Evolutionary conservation across 352 stramenopile species (phyloP), one percentile per base, ranked within the genome.

Genomic region (Pythium utonaiense): DNA sequence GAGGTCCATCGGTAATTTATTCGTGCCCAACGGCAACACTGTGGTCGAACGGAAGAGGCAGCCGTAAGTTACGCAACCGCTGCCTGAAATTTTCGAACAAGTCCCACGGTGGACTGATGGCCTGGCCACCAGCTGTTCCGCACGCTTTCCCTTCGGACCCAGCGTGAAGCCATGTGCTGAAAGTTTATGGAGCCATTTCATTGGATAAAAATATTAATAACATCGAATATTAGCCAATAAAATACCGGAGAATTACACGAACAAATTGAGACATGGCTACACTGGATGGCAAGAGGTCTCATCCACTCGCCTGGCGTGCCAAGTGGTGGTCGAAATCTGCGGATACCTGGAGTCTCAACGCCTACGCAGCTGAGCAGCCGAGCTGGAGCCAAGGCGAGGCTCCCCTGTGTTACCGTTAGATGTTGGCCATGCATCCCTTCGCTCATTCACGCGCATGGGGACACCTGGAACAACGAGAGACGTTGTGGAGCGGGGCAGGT

Each of bases 21-120:
- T 28, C 28, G 13, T 14, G 17, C 13, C 19, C 25, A 28, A 16
- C 12, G 3, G 14, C 48, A 24, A 21, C 27, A 17, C 47, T 16
- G 25, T 9, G 21, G 14, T 10, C 28, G 14, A 38, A 5, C 9
- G 28, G n/a, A 27, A 27, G 3, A 3, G 40, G 6, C 6, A 27
- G n/a, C 5, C 7, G 40, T 47, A 47, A 47, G 16, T 27, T 47
- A 47, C 40, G 12, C 3, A 3, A 16, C n/a, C n/a, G 16, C 40
- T 27, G 1, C 3, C 3, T 13, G n/a, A 27, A 47, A 27, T 6
- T 25, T 47, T 47, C 48, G 28, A 19, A 27, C 14, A 16, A 36
- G 48, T 55, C 48, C 48, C 48, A 55, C 48, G 33, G n/a, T 55
- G 30, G 28, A 55, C 28, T 55, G 48, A 55, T 47, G 40, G 40